Conservation (phyloP, 176 grass and related monocot species). For the Echinochloa phyllopogon region DNA sequence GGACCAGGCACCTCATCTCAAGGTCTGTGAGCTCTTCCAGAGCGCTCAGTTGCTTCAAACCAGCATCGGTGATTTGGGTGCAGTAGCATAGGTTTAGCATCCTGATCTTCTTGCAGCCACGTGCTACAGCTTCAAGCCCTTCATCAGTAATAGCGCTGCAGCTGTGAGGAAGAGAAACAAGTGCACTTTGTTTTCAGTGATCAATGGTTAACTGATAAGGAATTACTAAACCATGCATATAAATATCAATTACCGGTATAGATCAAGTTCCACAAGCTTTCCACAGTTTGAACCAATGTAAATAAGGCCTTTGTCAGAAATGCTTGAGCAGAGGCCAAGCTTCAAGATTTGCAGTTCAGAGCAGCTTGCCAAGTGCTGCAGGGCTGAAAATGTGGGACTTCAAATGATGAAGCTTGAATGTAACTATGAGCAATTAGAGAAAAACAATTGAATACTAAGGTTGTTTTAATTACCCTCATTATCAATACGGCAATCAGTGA, state of each 20-base stretch:
- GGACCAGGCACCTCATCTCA: constrained; percentile 60
- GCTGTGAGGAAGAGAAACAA: constrained; percentile 36
- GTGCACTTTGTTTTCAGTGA: neutral
- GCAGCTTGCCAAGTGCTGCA: constrained; percentile 67
- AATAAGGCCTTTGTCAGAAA: constrained; percentile 61
- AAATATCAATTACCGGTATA: constrained; percentile 62
- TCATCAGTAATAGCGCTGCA: constrained; percentile 67
- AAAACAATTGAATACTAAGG: neutral
- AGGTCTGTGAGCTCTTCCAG: constrained; percentile 69
- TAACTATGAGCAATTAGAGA: neutral
- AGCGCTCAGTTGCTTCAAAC: constrained; percentile 57
- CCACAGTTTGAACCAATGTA: constrained; percentile 61
- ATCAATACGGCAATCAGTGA: constrained; percentile 70
- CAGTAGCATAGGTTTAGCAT: constrained; percentile 81
- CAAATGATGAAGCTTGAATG: neutral
- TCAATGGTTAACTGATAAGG: neutral
- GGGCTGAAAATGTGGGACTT: constrained; percentile 48
- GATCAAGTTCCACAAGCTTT: constrained; percentile 72
- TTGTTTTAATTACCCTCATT: constrained; percentile 47
- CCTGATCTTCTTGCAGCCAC: constrained; percentile 67
- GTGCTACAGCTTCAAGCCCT: constrained; percentile 61
- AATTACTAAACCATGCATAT: constrained; percentile 8
- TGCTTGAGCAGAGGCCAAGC: constrained; percentile 71
- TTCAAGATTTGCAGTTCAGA: constrained; percentile 64
- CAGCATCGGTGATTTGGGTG: constrained; percentile 63